A percentile compares a stretch with the other conserved stretches of the same genome.
These are phyloP conservation scores for Stropharia rugosoannulata DNA, from an alignment of 768 basidiomycete genomes.

Conservation along the genomic window DNA sequence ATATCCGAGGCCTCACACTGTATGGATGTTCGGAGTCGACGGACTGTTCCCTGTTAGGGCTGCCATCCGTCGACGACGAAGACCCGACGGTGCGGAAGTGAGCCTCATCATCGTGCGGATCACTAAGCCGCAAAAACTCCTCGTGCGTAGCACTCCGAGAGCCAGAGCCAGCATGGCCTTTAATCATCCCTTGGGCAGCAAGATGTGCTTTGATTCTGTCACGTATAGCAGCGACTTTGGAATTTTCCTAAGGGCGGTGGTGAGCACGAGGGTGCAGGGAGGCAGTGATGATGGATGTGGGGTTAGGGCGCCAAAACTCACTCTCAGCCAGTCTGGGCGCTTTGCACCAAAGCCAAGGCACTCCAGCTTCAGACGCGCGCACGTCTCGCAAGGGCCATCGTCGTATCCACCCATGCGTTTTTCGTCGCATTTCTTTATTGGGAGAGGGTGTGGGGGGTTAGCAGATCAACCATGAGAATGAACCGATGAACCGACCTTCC, in stretches of 20 bases:
- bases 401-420: conserved; percentile 42
- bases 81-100: conserved; percentile 30
- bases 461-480: conserved; percentile 6
- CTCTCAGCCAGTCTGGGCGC: conserved; percentile 83
- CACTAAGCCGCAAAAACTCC: conserved; percentile 51
- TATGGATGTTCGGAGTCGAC: conserved; percentile 22
- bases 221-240: conserved; percentile 64
- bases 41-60: conserved; percentile 26
- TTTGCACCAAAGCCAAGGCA: conserved; percentile 86
- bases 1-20: conserved; percentile 10
- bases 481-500: conserved; percentile 59
- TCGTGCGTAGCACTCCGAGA: conserved; percentile 56
- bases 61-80: conserved; percentile 29
- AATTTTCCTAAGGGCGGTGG: conserved; percentile 51
- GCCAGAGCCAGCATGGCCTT: conserved; percentile 77
- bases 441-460: conserved; percentile 5
- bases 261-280: not conserved
- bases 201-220: conserved; percentile 81
- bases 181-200: conserved; percentile 85
- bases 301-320: conserved; percentile 33
- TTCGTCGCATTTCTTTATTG: conserved; percentile 80
- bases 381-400: conserved; percentile 70
- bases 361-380: conserved; percentile 76
- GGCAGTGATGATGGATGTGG: conserved; percentile 1
- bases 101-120: conserved; percentile 31